Percentiles rank a stretch among this genome's conserved stretches.
These are phyloP conservation scores for Saccharum hybrid DNA, from an alignment of 202 grass and related monocot species.

Conservation along the genomic window DNA sequence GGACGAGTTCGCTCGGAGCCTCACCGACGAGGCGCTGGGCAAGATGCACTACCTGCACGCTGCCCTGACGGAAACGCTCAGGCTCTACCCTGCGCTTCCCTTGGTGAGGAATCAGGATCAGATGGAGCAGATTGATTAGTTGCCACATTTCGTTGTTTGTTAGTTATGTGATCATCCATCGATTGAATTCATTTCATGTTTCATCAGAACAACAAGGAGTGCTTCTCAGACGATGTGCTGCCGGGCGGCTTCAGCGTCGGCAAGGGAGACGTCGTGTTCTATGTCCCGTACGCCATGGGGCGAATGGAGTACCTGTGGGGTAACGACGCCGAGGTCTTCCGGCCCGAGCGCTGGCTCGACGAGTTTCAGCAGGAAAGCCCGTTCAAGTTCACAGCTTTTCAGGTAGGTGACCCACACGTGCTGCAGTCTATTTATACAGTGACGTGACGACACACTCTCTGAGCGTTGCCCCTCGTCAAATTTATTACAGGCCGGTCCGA, in stretches of 20 bases:
- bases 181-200: neutral
- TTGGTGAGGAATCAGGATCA: constrained; percentile 37
- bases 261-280: constrained; percentile 39
- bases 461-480: neutral
- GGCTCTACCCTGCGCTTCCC: constrained; percentile 67
- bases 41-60: constrained; percentile 76
- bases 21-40: constrained; percentile 63
- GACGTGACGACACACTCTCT: too few relatives aligned
- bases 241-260: constrained; percentile 14
- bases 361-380: constrained; percentile 24
- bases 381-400: constrained; percentile 31
- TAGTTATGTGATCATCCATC: neutral
- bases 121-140: neutral
- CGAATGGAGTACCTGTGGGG: constrained; percentile 39
- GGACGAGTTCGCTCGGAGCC: constrained; percentile 47
- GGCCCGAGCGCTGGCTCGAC: constrained; percentile 35
- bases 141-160: too few relatives aligned
- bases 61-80: constrained; percentile 62
- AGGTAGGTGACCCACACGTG: neutral
- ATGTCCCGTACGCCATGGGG: constrained; percentile 29
- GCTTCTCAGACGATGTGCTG: constrained; percentile 22
- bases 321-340: constrained; percentile 6
- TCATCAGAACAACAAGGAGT: constrained; percentile 31
- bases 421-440: too few relatives aligned
- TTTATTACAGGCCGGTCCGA: constrained; percentile 18